These are phyloP conservation scores for Silene vulgaris DNA, from an alignment of 179 eudicot genomes.

Conservation along the genomic window DNA sequence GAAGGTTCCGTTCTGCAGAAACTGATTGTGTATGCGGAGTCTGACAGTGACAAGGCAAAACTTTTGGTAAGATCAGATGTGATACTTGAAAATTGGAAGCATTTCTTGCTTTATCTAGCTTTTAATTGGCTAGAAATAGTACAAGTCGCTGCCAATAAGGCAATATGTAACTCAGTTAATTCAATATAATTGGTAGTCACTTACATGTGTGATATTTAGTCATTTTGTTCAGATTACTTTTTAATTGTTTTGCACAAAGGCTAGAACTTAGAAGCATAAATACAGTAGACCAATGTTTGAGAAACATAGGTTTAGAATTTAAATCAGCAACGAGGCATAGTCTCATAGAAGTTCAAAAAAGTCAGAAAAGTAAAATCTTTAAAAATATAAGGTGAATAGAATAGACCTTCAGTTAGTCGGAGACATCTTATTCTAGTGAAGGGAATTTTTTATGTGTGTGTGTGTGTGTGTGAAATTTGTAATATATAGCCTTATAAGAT, in stretches of 20 bases:
- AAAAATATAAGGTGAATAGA: background rate
- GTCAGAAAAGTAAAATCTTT: background rate
- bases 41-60: constrained; percentile 50
- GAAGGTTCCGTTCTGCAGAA: constrained; percentile 49
- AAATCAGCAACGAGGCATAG: too few relatives aligned
- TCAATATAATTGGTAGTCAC: background rate
- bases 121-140: background rate
- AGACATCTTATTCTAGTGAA: background rate
- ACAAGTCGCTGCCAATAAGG: background rate
- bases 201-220: background rate
- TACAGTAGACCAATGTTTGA: background rate
- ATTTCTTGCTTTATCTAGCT: constrained; percentile 10
- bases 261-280: background rate
- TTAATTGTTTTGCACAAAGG: background rate
- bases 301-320: background rate
- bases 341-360: background rate
- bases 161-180: background rate
- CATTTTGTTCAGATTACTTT: background rate
- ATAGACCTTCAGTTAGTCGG: background rate
- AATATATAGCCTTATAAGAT: background rate
- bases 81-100: background rate
- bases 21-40: constrained; percentile 63
- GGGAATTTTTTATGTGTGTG: background rate
- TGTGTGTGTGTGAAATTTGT: background rate
- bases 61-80: constrained; percentile 57